Conservation (phyloP, 139 green algal species). For the Chlorella sp. region DNA sequence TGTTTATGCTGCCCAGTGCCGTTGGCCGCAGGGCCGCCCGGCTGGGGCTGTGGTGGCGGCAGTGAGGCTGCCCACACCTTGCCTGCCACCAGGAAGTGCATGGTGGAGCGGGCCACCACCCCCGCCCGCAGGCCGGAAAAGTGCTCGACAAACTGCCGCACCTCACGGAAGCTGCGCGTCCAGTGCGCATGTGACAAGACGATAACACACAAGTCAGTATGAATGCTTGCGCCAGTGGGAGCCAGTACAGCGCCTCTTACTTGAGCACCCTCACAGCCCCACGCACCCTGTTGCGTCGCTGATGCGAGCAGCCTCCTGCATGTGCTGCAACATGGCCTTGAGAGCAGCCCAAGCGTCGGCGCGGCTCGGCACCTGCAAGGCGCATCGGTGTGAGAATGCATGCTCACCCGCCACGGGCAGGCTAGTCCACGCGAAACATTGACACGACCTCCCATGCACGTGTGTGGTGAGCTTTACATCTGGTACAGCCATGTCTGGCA, state of each 20-base stretch:
- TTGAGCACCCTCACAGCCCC: background rate
- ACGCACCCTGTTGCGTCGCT: conserved; percentile 4
- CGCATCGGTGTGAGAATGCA: no score
- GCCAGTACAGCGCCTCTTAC: background rate
- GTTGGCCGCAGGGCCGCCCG: no score
- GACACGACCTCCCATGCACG: no score
- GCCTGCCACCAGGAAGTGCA: conserved; percentile 43
- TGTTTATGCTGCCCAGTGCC: background rate
- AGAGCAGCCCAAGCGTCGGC: conserved; percentile 12
- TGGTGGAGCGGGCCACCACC: conserved; percentile 43
- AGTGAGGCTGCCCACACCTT: conserved; percentile 7
- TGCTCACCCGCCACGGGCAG: no score
- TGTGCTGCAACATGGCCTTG: conserved; percentile 33
- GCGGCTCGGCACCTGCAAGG: background rate
- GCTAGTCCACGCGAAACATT: no score
- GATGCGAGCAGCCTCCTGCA: conserved; percentile 13
- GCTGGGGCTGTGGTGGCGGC: background rate
- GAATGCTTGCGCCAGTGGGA: background rate
- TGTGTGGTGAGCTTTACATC: background rate
- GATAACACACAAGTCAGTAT: background rate
- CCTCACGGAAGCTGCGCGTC: conserved; percentile 31
- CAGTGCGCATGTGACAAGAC: background rate
- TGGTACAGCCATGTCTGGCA: no score
- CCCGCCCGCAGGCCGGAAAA: conserved; percentile 28
- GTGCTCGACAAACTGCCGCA: conserved; percentile 34